Base-by-base conservation (phyloP, 2,329 filamentous ascomycete species). In the Dothistroma pini region DNA sequence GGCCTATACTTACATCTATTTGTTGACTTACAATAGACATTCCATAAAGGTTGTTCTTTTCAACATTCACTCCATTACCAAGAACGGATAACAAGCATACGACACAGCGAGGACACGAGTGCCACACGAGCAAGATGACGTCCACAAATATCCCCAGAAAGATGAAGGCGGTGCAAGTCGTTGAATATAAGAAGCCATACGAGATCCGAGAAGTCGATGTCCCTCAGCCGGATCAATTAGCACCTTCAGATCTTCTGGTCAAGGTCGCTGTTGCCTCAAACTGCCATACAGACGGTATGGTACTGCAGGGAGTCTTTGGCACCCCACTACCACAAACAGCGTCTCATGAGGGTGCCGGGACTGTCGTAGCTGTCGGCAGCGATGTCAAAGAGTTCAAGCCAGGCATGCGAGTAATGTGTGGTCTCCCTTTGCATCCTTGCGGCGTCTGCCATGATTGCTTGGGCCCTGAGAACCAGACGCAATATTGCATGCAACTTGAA, bases 221-320 rank as follows among this genome's bases (percentile, higher is more conserved):
- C 0, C 56, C 57, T 6, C 31, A 29, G 12, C 53, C 54, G 4
- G 47, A 38, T 16, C 53, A 67, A 19, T 79, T 85, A 16, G 71
- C 74, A 4, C 77, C 80, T 0, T 68, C 82, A 64, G 84, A 87
- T 64, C 74, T 88, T n/a, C 79, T 87, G 38, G 77, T 87, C 68
- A 85, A 84, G 70, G 76, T 85, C 56, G 84, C 82, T 58, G 83
- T 83, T 16, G 84, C 83, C 10, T 85, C 83, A 0, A 80, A 86
- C 68, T 87, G 85, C 75, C 85, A 88, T 75, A 87, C 85, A 0
- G 85, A 87, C 74, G 72, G 73, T 62, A 84, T 86, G 81, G 83
- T 86, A 4, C 66, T 69, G 7, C 68, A 75, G 1, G 84, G 84
- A 53, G 71, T 78, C 51, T 81, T 86, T 70, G 72, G 70, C 7